Evolutionary conservation across 1,139 yeast species (phyloP).

Genomic region (Candida tunisiensis): DNA sequence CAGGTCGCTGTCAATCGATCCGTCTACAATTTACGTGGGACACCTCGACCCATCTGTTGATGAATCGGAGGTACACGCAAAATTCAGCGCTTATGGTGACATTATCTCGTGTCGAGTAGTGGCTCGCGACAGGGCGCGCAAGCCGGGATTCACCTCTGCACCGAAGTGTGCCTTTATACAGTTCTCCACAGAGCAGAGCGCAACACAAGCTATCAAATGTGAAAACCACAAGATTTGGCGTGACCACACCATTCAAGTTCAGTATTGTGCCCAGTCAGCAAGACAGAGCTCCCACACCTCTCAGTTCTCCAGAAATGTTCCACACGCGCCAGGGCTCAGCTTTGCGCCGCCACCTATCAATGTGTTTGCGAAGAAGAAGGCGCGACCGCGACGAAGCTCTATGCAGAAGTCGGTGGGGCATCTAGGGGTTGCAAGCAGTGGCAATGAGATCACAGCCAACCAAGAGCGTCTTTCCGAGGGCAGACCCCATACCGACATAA

Average conservation of each 20-base stretch:
- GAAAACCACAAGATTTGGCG: slow-evolving; percentile 67
- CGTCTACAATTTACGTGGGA: slow-evolving; percentile 59
- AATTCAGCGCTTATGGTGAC: slow-evolving; percentile 54
- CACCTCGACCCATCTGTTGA: slow-evolving; percentile 42
- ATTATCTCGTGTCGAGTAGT: slow-evolving; percentile 22
- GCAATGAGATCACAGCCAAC: too few species aligned
- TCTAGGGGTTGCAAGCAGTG: too few species aligned
- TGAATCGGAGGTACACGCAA: slow-evolving; percentile 33
- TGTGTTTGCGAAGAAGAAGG: too few species aligned
- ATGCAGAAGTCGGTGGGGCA: too few species aligned
- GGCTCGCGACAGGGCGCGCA: background rate
- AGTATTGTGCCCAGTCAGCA: slow-evolving; percentile 42
- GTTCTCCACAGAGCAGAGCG: slow-evolving; percentile 32
- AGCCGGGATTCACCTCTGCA: slow-evolving; percentile 13
- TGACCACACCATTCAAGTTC: slow-evolving; percentile 68
- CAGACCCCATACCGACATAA: too few species aligned
- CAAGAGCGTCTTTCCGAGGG: too few species aligned
- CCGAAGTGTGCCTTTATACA: slow-evolving; percentile 54
- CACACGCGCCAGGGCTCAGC: too few species aligned
- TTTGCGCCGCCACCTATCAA: too few species aligned
- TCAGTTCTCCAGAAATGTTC: too few species aligned
- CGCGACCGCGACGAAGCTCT: too few species aligned
- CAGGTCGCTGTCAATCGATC: slow-evolving; percentile 32
- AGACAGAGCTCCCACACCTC: too few species aligned
- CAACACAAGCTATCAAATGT: slow-evolving; percentile 6